Evolutionary conservation across 1,139 yeast species (phyloP).

Genomic region (Lodderomyces oxycetoniae): DNA sequence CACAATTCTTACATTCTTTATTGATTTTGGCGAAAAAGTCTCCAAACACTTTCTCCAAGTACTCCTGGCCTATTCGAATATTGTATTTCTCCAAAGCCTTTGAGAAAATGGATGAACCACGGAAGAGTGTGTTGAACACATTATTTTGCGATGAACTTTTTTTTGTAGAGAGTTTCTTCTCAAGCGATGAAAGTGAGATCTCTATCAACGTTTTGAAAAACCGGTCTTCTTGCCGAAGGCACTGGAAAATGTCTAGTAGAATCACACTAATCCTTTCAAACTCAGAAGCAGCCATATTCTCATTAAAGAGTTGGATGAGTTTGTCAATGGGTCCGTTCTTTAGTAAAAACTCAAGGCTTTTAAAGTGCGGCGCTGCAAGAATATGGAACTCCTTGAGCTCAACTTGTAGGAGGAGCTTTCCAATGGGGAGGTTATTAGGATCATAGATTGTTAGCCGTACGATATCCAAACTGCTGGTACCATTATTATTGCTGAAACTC

Average conservation of each 20-base stretch:
- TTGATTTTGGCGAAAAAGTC: constrained; percentile 57
- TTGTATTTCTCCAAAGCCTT: constrained; percentile 77
- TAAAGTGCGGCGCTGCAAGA: constrained; percentile 54
- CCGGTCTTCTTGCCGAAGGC: constrained; percentile 55
- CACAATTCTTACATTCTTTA: constrained; percentile 53
- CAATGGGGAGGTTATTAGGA: constrained; percentile 44
- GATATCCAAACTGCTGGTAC: constrained; percentile 26
- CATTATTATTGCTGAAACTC: constrained; percentile 6
- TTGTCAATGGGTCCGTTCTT: constrained; percentile 48
- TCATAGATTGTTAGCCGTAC: constrained; percentile 43
- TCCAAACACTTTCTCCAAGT: constrained; percentile 69
- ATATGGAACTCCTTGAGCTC: constrained; percentile 54
- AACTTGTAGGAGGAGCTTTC: constrained; percentile 55
- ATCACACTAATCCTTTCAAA: constrained; percentile 52
- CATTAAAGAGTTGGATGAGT: constrained; percentile 44
- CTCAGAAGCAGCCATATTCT: constrained; percentile 40
- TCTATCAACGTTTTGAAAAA: constrained; percentile 71
- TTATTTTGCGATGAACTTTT: constrained; percentile 38
- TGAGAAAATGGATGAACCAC: constrained; percentile 81
- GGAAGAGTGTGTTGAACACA: constrained; percentile 68
- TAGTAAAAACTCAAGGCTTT: constrained; percentile 57
- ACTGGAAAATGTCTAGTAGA: constrained; percentile 61
- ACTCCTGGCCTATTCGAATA: constrained; percentile 73
- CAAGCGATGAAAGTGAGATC: constrained; percentile 52
- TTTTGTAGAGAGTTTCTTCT: constrained; percentile 33